Conservation (phyloP, 441 rosid genomes). For the Erysimum pusillum region DNA sequence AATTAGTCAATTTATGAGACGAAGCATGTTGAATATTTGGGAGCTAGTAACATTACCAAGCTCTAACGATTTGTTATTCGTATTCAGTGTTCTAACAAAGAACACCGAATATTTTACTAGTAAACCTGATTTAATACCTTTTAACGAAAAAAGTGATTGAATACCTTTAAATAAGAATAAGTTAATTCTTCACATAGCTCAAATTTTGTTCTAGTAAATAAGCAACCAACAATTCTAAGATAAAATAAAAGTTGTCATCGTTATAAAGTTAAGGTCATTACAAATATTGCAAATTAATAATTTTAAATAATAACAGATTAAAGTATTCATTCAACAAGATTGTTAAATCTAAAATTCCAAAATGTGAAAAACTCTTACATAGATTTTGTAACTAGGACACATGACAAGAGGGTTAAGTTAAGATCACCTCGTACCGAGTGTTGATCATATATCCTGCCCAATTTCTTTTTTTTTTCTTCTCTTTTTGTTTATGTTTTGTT, state of each 20-base stretch:
- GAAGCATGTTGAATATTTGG: background rate
- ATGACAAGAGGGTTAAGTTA: constrained; percentile 19
- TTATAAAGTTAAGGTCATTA: too few relatives aligned
- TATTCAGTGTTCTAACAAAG: background rate
- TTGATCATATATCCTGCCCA: background rate
- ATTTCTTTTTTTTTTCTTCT: background rate
- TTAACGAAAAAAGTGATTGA: too few relatives aligned
- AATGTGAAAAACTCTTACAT: background rate
- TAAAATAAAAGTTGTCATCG: too few relatives aligned
- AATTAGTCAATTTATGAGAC: constrained; percentile 13
- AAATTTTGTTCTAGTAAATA: too few relatives aligned
- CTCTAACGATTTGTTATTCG: constrained; percentile 5
- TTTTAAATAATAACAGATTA: too few relatives aligned
- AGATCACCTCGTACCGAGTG: constrained; percentile 26
- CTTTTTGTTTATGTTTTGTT: constrained; percentile 39
- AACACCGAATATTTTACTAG: background rate
- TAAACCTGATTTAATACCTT: background rate
- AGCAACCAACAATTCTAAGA: too few relatives aligned
- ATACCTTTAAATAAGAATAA: too few relatives aligned
- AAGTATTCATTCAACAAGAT: background rate
- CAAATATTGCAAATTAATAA: too few relatives aligned
- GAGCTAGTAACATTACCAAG: background rate
- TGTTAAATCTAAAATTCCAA: background rate
- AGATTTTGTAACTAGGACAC: background rate
- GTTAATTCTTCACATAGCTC: too few relatives aligned